Conservation (phyloP, 257 asterid species). For the Gentiana dahurica region DNA sequence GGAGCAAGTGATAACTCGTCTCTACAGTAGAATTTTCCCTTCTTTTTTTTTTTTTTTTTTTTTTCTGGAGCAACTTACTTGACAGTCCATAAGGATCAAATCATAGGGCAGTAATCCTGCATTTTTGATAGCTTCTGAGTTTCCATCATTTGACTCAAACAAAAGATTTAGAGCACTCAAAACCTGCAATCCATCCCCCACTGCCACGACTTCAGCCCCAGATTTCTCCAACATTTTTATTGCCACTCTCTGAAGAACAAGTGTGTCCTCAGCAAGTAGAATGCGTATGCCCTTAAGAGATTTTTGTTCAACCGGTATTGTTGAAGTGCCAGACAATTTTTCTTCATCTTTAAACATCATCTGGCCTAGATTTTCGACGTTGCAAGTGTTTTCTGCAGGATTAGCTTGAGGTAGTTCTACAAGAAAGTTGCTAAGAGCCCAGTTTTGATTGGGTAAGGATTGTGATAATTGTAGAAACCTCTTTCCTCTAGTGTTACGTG, state of each 20-base stretch:
- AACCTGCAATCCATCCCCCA: constrained; percentile 82
- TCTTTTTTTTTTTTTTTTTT: no score
- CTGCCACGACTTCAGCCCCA: constrained; percentile 73
- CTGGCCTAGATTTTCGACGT: constrained; percentile 10
- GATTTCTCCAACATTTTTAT: constrained; percentile 75
- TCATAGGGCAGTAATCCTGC: constrained; percentile 31
- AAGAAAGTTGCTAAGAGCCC: constrained; percentile 9
- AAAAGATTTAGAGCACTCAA: constrained; percentile 46
- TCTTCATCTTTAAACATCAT: constrained; percentile 12
- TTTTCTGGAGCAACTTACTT: constrained; percentile 35
- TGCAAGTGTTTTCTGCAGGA: constrained; percentile 20
- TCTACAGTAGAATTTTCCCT: not conserved
- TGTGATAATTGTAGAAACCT: constrained; percentile 6
- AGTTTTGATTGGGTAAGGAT: constrained; percentile 12
- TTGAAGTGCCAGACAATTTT: not conserved
- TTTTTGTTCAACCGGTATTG: constrained; percentile 17
- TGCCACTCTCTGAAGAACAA: constrained; percentile 87
- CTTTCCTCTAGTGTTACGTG: constrained; percentile 10
- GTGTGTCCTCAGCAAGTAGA: constrained; percentile 88
- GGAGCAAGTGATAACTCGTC: no score
- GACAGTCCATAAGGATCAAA: constrained; percentile 93
- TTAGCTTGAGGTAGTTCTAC: constrained; percentile 18
- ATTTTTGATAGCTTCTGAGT: constrained; percentile 6
- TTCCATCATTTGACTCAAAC: constrained; percentile 18
- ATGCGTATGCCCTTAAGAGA: constrained; percentile 55